Percentiles rank a stretch among this genome's conserved stretches.
Evolutionary conservation across 257 asterid species (phyloP).

Genomic region (Datura wrightii): DNA sequence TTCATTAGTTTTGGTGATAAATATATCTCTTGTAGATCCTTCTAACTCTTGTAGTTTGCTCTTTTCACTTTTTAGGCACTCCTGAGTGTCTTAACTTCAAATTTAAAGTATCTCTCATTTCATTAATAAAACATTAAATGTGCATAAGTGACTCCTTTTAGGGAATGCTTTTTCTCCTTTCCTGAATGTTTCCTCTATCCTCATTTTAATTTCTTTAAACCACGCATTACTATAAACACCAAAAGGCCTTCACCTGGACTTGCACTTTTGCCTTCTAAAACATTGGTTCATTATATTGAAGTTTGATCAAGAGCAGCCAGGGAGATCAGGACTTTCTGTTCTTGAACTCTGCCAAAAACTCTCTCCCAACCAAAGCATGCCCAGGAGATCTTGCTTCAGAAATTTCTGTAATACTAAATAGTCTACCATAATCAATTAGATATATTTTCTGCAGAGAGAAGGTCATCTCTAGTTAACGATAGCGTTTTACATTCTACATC

Average conservation of each 20-base stretch:
- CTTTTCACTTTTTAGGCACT: background rate
- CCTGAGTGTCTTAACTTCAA: background rate
- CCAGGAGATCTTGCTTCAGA: background rate
- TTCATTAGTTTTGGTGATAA: background rate
- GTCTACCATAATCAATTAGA: conserved; percentile 22
- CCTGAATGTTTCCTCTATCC: background rate
- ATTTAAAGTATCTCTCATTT: background rate
- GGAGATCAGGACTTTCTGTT: background rate
- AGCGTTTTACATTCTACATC: background rate
- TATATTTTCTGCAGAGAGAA: background rate
- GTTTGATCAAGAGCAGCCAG: background rate
- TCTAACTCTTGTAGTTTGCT: background rate
- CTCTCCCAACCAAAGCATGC: background rate
- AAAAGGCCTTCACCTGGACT: background rate
- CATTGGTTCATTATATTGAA: conserved; percentile 9
- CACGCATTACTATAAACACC: conserved; percentile 8
- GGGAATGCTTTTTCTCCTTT: background rate
- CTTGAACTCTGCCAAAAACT: conserved; percentile 8
- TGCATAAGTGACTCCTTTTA: conserved; percentile 10
- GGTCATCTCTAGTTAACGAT: background rate
- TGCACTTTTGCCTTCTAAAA: conserved; percentile 23
- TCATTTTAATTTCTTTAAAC: background rate
- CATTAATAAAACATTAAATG: background rate
- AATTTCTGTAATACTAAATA: conserved; percentile 6
- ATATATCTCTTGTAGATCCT: conserved; percentile 4